Evolutionary conservation across 305 asterid genomes (phyloP).

Genomic region (Fraxinus xanthoxyloides): DNA sequence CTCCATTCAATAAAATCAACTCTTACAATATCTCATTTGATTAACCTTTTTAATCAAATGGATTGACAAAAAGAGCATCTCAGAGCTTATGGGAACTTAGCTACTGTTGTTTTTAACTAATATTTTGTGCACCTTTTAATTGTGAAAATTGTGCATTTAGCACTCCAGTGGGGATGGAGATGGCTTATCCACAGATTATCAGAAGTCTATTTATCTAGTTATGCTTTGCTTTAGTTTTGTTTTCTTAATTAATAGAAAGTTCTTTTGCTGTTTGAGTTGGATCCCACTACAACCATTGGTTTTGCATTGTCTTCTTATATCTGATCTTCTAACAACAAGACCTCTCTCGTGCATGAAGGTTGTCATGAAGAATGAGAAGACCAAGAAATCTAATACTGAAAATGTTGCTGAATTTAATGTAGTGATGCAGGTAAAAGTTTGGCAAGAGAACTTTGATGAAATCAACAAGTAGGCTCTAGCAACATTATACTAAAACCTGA

Average conservation of each 20-base stretch:
- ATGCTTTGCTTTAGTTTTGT: background rate
- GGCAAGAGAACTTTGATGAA: constrained; percentile 13
- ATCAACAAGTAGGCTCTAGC: background rate
- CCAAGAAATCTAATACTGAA: constrained; percentile 43
- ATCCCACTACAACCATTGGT: constrained; percentile 6
- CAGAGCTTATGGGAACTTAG: background rate
- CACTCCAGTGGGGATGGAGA: background rate
- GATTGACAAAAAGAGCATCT: background rate
- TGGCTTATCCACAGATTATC: background rate
- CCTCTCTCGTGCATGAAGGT: constrained; percentile 42
- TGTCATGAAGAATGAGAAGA: constrained; percentile 54
- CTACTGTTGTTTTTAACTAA: constrained; percentile 3
- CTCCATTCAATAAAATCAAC: background rate
- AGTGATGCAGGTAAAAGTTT: constrained; percentile 80
- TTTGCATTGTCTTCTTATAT: constrained; percentile 10
- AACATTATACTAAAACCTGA: constrained; percentile 11
- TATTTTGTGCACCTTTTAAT: constrained; percentile 2
- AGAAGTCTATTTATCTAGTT: constrained; percentile 18
- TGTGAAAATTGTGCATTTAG: constrained; percentile 10
- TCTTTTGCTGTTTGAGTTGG: constrained; percentile 16
- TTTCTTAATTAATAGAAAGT: constrained; percentile 10
- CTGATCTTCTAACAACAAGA: constrained; percentile 4
- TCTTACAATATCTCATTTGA: background rate
- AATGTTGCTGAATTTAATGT: constrained; percentile 91
- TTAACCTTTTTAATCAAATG: background rate